Evolutionary conservation across 2,329 filamentous ascomycete species (phyloP), one percentile per base, ranked within the genome.

Genomic region (Colletotrichum chlorophyti): DNA sequence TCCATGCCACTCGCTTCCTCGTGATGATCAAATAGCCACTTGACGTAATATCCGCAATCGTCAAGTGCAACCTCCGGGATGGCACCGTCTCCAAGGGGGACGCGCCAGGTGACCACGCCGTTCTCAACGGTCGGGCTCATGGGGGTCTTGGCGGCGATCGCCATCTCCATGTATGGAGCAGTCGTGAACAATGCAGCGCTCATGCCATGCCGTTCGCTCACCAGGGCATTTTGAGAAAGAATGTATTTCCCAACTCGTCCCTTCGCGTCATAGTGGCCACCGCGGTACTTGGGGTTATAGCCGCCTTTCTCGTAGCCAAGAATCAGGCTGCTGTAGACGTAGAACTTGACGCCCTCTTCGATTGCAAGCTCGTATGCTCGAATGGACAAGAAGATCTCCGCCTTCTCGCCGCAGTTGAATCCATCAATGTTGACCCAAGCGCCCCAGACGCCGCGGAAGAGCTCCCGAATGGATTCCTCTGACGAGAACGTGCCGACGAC

Each of bases 351-450:
- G 15, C 75, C 69, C 23, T 76, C 71, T 58, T 78, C 78, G 54
- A 81, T 69, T 6, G 74, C 70, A 35, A 76, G 59, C 61, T 76
- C 69, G 66, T 78, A 74, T 53, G 70, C 61, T 40, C 78, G 68
- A 42, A 81, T 72, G 5, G 72, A 68, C 77, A 75, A 84, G 64
- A 73, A 83, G 2, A 76, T 76, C 66, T 84, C 80, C 0, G 72
- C 72, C 64, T 83, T 83, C 67, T 83, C 80, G 24, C 81, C 81
- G 19, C 70, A 69, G 57, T 80, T 82, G 67, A 83, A 83, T 14
- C 80, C 79, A 61, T 83, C 81, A 35, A 81, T 77, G 64, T 84
- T 84, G 41, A 84, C 70, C 61, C 79, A 84, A 4, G 79, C 80
- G 15, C 75, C 77, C 61, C 76, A 73, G 43, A 75, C 76, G 6